Evolutionary conservation across 2,329 filamentous ascomycete species (phyloP), one percentile per base, ranked within the genome.

Genomic region (Talaromyces sp.): DNA sequence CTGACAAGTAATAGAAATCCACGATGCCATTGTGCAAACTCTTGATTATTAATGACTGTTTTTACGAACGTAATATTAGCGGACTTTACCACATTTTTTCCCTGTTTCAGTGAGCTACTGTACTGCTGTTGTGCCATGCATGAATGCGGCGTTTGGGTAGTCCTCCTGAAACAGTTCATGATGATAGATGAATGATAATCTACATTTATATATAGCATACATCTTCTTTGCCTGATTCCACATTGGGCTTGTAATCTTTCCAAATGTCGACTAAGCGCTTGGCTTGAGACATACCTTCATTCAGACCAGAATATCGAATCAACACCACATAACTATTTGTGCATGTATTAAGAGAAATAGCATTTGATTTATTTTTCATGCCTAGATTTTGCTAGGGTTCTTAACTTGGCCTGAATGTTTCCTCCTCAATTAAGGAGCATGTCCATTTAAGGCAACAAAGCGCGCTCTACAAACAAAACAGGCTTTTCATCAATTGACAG

Each of bases 1-100:
- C 64, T 66, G 54, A 66, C 19, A 7, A 19, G 22, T 47, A 35
- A 3, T n/a, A 91, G 89, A 89, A 73, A 84, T 92, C 70, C 91
- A 90, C 67, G 89, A 91, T 71, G 85, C 85, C 19, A 89, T 92
- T 69, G 89, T 88, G 76, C 85, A 84, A 71, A 83, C 87, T 1
- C 73, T 91, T 62, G 82, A 89, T 16, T 92, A 90, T 73, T 92
- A 78, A 76, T 58, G 41, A 22, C 49, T 61, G 11, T 13, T 33
- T 35, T 50, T 14, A 50, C n/a, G 45, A 49, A 37, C 39, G 24
- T 59, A 9, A 59, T 59, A 49, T n/a, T 27, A 61, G 45, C 37
- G 59, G 27, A 16, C 11, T 33, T 11, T 24, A 16, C 22, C 39
- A 11, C 2, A 5, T 62, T 47, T n/a, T 27, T n/a, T 19, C n/a